Evolutionary conservation across 441 rosid genomes (phyloP).

Genomic region (Populus tomentosa): DNA sequence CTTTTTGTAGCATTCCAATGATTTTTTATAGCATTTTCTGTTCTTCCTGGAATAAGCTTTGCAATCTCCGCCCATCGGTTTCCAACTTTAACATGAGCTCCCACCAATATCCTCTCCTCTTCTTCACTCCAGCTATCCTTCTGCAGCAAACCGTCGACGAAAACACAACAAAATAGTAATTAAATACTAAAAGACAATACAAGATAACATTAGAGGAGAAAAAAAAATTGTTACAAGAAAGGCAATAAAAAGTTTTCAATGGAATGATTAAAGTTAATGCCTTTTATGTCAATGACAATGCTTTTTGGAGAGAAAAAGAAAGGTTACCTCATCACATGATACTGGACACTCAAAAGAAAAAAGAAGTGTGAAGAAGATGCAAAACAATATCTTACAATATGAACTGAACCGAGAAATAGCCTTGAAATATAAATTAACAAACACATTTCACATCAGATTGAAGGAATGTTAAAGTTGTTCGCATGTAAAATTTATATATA

Average conservation of each 20-base stretch:
- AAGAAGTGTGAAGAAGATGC: constrained; percentile 8
- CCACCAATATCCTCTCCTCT: constrained; percentile 66
- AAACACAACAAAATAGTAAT: not conserved
- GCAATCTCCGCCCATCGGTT: constrained; percentile 94
- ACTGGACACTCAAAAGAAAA: constrained; percentile 9
- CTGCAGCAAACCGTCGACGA: constrained; percentile 27
- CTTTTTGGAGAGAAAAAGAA: not conserved
- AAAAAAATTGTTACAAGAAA: not conserved
- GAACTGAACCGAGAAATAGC: not conserved
- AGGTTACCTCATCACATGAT: constrained; percentile 25
- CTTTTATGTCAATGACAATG: not conserved
- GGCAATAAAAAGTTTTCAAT: not conserved
- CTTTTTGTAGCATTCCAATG: constrained; percentile 94
- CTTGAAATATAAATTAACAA: too few species aligned
- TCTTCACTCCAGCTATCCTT: constrained; percentile 90
- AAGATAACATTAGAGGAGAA: not conserved
- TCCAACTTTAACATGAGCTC: constrained; percentile 62
- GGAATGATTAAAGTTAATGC: constrained; percentile 11
- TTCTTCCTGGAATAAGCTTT: constrained; percentile 68
- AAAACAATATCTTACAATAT: not conserved
- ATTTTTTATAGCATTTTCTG: constrained; percentile 82
- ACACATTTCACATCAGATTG: too few species aligned
- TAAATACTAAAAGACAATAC: not conserved
- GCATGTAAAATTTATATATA: too few species aligned
- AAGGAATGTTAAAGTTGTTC: too few species aligned